Evolutionary conservation across 2,329 filamentous ascomycete genomes (phyloP).

Genomic region (Aspergillus novofumigatus): DNA sequence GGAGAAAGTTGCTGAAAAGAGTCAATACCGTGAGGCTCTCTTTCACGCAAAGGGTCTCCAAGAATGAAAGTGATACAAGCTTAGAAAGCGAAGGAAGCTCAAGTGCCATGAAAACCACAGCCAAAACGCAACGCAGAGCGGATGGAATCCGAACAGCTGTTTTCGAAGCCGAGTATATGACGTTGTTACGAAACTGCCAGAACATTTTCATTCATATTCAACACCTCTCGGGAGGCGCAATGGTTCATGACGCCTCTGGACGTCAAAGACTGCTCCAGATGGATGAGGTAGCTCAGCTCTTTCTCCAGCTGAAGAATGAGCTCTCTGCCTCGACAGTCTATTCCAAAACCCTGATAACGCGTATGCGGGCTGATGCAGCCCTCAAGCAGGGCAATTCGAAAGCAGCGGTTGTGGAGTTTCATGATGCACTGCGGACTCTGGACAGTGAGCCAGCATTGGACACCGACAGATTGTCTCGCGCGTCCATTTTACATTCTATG

Average conservation of each 20-base stretch:
- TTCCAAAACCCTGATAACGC: constrained; percentile 15
- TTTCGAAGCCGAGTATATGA: constrained; percentile 16
- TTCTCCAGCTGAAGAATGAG: constrained; percentile 24
- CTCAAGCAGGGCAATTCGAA: constrained; percentile 19
- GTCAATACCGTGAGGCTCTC: constrained; percentile 28
- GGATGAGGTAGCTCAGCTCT: constrained; percentile 28
- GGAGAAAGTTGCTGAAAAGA: constrained; percentile 25
- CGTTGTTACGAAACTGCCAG: constrained; percentile 13
- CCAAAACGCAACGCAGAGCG: constrained; percentile 3
- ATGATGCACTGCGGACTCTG: constrained; percentile 20
- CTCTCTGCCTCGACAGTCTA: constrained; percentile 16
- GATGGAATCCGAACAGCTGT: constrained; percentile 7
- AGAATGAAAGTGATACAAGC: constrained; percentile 11
- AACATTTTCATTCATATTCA: constrained; percentile 25
- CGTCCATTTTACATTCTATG: constrained; percentile 22
- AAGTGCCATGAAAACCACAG: constrained; percentile 2
- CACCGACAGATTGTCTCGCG: constrained; percentile 20
- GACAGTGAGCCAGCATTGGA: constrained; percentile 21
- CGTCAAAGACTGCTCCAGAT: constrained; percentile 28
- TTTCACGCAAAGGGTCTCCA: constrained; percentile 21
- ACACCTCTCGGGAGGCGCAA: constrained; percentile 19
- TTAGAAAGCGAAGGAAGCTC: constrained; percentile 12
- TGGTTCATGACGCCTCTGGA: constrained; percentile 28
- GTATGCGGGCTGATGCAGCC: constrained; percentile 20
- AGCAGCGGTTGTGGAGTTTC: constrained; percentile 22